A percentile compares a stretch with the other conserved stretches of the same genome.
These are phyloP conservation scores for Helicostylum pulchrum DNA, from an alignment of 192 early-diverging fungal species.

Conservation along the genomic window DNA sequence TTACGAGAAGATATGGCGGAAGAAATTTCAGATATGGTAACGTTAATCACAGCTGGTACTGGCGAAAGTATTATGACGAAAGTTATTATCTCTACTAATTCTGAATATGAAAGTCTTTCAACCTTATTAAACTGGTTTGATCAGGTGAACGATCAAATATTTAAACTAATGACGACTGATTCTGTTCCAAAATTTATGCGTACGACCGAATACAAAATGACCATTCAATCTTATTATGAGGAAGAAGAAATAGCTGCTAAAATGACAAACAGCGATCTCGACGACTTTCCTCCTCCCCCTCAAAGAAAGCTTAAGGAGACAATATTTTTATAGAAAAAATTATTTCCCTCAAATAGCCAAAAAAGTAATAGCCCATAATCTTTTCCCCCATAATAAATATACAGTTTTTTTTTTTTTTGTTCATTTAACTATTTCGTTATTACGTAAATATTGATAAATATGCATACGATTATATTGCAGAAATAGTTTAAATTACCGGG, in stretches of 20 bases:
- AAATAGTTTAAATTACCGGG: too few relatives aligned
- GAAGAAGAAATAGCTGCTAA: not conserved
- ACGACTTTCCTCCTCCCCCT: constrained; percentile 9
- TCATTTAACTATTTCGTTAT: too few relatives aligned
- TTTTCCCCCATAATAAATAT: too few relatives aligned
- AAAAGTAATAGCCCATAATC: too few relatives aligned
- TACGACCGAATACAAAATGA: constrained; percentile 31
- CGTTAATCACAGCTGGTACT: constrained; percentile 32
- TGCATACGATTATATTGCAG: too few relatives aligned
- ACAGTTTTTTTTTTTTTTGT: too few relatives aligned
- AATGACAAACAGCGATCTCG: not conserved
- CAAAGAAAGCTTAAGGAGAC: not conserved
- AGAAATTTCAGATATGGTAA: constrained; percentile 43
- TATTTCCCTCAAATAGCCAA: too few relatives aligned
- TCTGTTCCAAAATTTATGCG: constrained; percentile 72
- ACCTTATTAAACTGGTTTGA: constrained; percentile 52
- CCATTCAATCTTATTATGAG: not conserved
- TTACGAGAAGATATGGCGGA: constrained; percentile 44
- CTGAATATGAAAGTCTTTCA: constrained; percentile 20
- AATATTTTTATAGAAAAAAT: too few relatives aligned
- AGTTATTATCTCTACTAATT: constrained; percentile 26
- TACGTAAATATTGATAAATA: too few relatives aligned
- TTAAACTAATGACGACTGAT: constrained; percentile 64
- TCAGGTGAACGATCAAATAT: constrained; percentile 62
- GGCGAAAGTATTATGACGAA: not conserved